These are phyloP conservation scores for Athelia psychrophila DNA, from an alignment of 1,284 basidiomycete species.

Conservation along the genomic window DNA sequence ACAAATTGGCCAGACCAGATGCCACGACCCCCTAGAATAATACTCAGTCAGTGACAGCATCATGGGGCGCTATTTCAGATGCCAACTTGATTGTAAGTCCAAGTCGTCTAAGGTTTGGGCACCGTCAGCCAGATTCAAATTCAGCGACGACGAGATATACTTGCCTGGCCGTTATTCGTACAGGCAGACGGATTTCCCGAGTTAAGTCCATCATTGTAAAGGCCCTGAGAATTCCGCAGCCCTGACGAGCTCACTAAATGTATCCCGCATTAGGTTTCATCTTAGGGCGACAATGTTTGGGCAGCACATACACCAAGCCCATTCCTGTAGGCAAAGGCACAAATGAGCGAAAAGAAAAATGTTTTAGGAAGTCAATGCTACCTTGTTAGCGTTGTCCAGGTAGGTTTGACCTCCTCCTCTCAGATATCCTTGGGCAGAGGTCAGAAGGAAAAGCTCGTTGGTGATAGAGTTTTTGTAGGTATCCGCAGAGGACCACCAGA, in stretches of 20 bases:
- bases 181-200: slow-evolving; percentile 28
- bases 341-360: neutral
- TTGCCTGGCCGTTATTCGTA: slow-evolving; percentile 43
- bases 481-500: slow-evolving; percentile 54
- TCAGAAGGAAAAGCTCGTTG: slow-evolving; percentile 50
- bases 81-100: slow-evolving; percentile 53
- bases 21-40: slow-evolving; percentile 45
- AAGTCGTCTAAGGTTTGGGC: slow-evolving; percentile 47
- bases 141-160: too few species aligned
- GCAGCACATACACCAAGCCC: slow-evolving; percentile 42
- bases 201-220: slow-evolving; percentile 49
- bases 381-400: slow-evolving; percentile 45
- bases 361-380: slow-evolving; percentile 8
- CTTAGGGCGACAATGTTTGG: neutral
- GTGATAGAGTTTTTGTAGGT: slow-evolving; percentile 59
- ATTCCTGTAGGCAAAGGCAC: slow-evolving; percentile 28
- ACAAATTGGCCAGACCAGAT: slow-evolving; percentile 45
- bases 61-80: neutral
- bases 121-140: too few species aligned
- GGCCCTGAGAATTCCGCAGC: slow-evolving; percentile 44
- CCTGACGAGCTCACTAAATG: slow-evolving; percentile 41
- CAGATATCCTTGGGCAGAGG: slow-evolving; percentile 45
- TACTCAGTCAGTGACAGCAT: neutral
- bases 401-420: slow-evolving; percentile 34
- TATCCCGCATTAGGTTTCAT: slow-evolving; percentile 1